phyloP scores from a whole-genome alignment of 2,329 filamentous ascomycete species.

The Botrytis squamosa region DNA sequence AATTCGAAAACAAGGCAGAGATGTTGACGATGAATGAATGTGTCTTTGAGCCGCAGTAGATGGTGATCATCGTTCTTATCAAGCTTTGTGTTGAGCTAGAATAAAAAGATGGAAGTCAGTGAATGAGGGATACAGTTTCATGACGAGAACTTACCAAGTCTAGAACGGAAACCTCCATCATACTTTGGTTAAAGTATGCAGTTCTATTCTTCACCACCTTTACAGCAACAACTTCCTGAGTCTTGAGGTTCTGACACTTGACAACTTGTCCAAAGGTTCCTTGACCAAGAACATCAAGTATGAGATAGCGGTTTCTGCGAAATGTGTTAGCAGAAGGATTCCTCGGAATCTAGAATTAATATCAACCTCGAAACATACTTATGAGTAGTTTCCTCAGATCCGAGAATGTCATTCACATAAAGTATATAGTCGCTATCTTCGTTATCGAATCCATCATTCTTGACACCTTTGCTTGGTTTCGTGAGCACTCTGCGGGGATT shows the following conservation, averaged over 20 bases:
- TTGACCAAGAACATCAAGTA: slow-evolving; percentile 93
- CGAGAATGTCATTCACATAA: slow-evolving; percentile 97
- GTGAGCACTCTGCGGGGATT: slow-evolving; percentile 95
- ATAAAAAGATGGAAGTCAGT: slow-evolving; percentile 24
- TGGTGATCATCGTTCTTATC: slow-evolving; percentile 99
- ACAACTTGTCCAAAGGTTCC: slow-evolving; percentile 98
- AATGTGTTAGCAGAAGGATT: slow-evolving; percentile 35
- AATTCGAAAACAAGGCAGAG: slow-evolving; percentile 95
- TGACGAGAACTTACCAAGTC: slow-evolving; percentile 66
- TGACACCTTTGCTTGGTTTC: slow-evolving; percentile 96
- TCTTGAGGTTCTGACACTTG: slow-evolving; percentile 98
- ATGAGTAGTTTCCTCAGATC: slow-evolving; percentile 95
- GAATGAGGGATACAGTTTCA: slow-evolving; percentile 32
- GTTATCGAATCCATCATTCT: slow-evolving; percentile 98
- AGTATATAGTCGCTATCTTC: slow-evolving; percentile 99
- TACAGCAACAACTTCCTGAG: slow-evolving; percentile 95
- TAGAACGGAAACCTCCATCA: slow-evolving; percentile 99
- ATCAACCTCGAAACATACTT: slow-evolving; percentile 60
- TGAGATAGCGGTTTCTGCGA: slow-evolving; percentile 84
- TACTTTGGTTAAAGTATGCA: slow-evolving; percentile 99
- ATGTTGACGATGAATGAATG: slow-evolving; percentile 97
- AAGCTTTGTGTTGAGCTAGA: slow-evolving; percentile 90
- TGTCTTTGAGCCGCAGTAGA: slow-evolving; percentile 89
- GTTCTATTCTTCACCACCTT: slow-evolving; percentile 99
- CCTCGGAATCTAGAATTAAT: slow-evolving; percentile 22